Evolutionary conservation across 192 early-diverging fungal genomes (phyloP), one percentile per base, ranked within the genome.

Genomic region (Coemansia sp.): DNA sequence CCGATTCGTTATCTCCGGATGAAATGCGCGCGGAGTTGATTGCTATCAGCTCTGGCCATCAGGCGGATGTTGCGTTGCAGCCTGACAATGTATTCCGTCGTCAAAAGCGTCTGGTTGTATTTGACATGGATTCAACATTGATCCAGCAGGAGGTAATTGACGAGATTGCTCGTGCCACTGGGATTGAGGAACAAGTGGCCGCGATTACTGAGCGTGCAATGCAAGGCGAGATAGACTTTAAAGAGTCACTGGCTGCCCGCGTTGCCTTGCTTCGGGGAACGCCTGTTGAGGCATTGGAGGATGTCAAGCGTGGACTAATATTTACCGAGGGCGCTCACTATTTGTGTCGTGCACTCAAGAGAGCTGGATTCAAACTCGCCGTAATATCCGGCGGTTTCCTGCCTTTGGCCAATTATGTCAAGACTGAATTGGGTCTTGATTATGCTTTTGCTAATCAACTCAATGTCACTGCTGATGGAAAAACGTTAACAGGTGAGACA

Each of bases 131-230:
- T 74, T 96, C 94, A 4, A 99, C 97, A 5, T 71, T 99, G 30
- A 99, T 99, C 67, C 90, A 93, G 76, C 97, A 99, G 76, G 97
- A 99, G 62, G 95, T 98, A 25, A 99, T 99, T 85, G 97, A 99
- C 74, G 97, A 99, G 83, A 94, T 99, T 82, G 97, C 95, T 4
- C 82, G 89, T 26, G 82, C 91, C 64, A 88, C 93, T 12, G 95
- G 95, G 49, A 93, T 99, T 47, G 92, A 95, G 31, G 86, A 91
- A 19, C 73, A 95, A 68, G 94, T 99, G 19, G 87, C 97, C 4
- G 86, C 80, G 54, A 98, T 99, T 57, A 99, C 97, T 4, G 95
- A 97, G 78, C 76, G 87, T 31, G 96, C 96, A 0, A 98, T 96
- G 95, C 93, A 93, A 71, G 97, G 97, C 51, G 97, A 98, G 69